Conservation (phyloP, 768 basidiomycete species). For the Strobilomyces echinocephalus region DNA sequence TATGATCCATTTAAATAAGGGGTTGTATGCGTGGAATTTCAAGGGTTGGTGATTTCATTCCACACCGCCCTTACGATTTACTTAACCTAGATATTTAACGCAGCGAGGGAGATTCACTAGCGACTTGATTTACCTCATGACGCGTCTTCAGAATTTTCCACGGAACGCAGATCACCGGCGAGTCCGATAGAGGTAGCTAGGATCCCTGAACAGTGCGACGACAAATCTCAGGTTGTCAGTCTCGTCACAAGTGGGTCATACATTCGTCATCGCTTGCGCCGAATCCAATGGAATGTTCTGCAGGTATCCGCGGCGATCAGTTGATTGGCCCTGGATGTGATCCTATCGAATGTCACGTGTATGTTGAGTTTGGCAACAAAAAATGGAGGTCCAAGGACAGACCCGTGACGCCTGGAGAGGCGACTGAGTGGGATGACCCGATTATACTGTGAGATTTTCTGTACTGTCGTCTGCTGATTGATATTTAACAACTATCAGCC, state of each 20-base stretch:
- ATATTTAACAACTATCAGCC: neutral
- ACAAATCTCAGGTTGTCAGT: neutral
- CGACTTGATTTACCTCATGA: no score
- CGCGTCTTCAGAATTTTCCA: neutral
- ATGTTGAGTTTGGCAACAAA: neutral
- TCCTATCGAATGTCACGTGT: neutral
- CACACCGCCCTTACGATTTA: no score
- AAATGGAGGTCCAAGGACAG: neutral
- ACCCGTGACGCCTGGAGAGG: neutral
- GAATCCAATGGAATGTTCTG: neutral
- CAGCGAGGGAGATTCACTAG: no score
- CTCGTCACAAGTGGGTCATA: neutral
- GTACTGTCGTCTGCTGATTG: neutral
- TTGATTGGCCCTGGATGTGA: neutral
- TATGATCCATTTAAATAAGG: no score
- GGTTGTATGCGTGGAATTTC: no score
- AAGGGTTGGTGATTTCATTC: no score
- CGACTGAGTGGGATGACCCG: neutral
- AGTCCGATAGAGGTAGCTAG: no score
- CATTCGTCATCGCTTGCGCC: neutral
- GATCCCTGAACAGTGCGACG: neutral
- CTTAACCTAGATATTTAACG: no score
- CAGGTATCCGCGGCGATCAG: neutral
- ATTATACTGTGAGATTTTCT: neutral
- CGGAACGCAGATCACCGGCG: no score